Base-by-base conservation (phyloP, 179 eudicot species). In the Sideroxylon spinosum region DNA sequence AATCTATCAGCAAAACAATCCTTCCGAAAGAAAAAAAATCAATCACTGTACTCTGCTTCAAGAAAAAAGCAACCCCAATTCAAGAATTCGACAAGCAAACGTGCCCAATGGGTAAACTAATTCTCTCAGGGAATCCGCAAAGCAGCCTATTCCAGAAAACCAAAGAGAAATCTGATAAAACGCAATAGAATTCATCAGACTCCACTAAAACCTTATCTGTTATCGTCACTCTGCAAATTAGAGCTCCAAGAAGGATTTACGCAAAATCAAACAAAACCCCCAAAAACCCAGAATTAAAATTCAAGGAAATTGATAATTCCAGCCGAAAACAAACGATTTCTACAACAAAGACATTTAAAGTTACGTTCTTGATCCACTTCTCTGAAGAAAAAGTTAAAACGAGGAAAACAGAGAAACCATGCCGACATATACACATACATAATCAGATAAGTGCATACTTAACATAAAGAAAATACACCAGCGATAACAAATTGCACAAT, bases 141-240 rank as follows among this genome's bases (percentile, higher is more conserved):
- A 32, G 1, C 56, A 52, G 56, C 56, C 44, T 9, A 52, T 52
- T 52, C 14, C 14, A 52, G 56, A 10, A 52, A 52, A 8, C 3
- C 56, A 52, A 52, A 52, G 56, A 13, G 14, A 52, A 52, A 52
- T 52, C 44, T 59, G 63, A 19, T 12, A 17, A n/a, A 59, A n/a
- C 1, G 63, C 63, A 59, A 59, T 14, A 14, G 0, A 10, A 10
- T 9, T 14, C 68, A 37, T 67, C 71, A 67, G 71, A 67, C 29
- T 68, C 60, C 75, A 23, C 61, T 8, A 20, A 68, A 37, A 37
- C 65, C 74, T 57, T 56, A 77, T 68, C 74, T 32, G 37, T 9
- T 77, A 67, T 32, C 56, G 52, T 11, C 5, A 76, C 29, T 44
- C 13, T 29, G 29, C 19, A 44, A 56, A 77, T 37, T 68, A 23